Evolutionary conservation across 2,329 filamentous ascomycete species (phyloP), one percentile per base, ranked within the genome.

Genomic region (Plenodomus tracheiphilus): DNA sequence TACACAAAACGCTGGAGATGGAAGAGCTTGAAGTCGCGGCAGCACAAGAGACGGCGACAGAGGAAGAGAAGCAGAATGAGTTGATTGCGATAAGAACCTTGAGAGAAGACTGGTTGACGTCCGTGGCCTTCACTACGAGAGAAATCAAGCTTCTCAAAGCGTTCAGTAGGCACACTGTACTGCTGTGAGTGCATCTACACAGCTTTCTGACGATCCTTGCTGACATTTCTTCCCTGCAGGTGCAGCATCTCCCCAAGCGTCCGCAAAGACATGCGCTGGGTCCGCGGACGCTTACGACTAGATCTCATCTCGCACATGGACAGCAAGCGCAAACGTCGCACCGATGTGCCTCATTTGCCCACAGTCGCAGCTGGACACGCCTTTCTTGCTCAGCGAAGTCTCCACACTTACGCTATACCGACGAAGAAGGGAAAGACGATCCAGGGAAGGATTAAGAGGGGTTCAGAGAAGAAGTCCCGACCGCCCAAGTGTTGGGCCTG

Each of bases 401-500:
- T 25, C 5, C 6, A 4, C 13, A 32, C 6, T 10, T 32, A 32
- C 4, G 10, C 10, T 10, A 32, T 11, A 18, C 9, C 18, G 35
- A 18, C 35, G 16, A 19, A 37, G 35, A 37, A 19, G 13, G 35
- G 18, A 37, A 37, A 15, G 35, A 37, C 16, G 16, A 37, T 17
- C 9, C 35, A n/a, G 11, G 16, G 15, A 34, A 25, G 28, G 34
- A 32, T 18, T 7, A 41, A 30, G 18, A 49, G 15, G 51, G 38
- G 16, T 16, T 38, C 18, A 28, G 43, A 25, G 39, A 15, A 28
- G 22, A 46, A 28, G 18, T 18, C 18, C 11, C 28, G 51, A 21
- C 42, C 46, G 15, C 34, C 13, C 2, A 61, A 54, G 40, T 61
- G 58, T 34, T 56, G 53, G 49, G 42, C 41, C 16, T 61, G 56